These are phyloP conservation scores for Podaxis pistillaris DNA, from an alignment of 768 basidiomycete genomes.

Conservation along the genomic window DNA sequence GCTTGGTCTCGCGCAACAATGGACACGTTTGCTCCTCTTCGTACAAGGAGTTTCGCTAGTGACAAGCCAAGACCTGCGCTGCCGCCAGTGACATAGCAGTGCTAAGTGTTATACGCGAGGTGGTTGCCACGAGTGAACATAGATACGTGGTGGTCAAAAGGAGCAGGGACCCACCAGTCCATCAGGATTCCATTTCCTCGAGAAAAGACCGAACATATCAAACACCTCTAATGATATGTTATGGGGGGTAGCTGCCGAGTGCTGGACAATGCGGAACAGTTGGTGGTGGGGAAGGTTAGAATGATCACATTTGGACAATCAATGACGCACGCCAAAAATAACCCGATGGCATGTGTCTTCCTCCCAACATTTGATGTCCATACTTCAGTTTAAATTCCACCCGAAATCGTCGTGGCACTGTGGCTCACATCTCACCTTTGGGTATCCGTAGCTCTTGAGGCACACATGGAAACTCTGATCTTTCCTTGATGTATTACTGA, in stretches of 20 bases:
- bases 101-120: constrained; percentile 40
- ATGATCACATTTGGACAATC: not conserved
- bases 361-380: not conserved
- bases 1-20: constrained; percentile 78
- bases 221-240: not conserved
- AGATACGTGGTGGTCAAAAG: not conserved
- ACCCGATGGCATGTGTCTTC: not conserved
- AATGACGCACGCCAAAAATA: not conserved
- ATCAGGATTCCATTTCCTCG: constrained; percentile 47
- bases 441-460: not conserved
- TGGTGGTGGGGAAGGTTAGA: not conserved
- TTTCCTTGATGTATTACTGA: not conserved
- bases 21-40: constrained; percentile 76
- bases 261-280: not conserved
- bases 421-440: not conserved
- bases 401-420: not conserved
- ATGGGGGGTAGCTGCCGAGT: not conserved
- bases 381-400: not conserved
- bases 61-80: constrained; percentile 78
- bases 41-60: constrained; percentile 63
- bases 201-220: constrained; percentile 30
- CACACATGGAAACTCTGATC: not conserved
- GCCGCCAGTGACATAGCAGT: constrained; percentile 85
- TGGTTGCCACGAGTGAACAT: not conserved
- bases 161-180: constrained; percentile 35